Evolutionary conservation across 1,284 basidiomycete genomes (phyloP).

Genomic region (Baeospora myosura): DNA sequence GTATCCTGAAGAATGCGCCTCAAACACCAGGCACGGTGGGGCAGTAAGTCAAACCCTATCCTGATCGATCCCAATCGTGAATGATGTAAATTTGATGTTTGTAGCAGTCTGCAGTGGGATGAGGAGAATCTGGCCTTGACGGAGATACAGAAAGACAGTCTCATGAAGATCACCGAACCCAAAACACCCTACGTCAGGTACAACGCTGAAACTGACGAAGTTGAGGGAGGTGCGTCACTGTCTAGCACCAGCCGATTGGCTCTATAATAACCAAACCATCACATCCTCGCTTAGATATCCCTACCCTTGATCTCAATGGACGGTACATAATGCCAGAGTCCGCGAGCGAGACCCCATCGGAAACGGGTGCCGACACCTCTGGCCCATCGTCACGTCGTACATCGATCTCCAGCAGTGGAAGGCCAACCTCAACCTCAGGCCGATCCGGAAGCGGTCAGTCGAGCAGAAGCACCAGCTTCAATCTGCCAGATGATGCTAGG

Average conservation of each 20-base stretch:
- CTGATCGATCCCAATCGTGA: constrained; percentile 1
- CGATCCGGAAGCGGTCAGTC: constrained; percentile 56
- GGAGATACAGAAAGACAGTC: constrained; percentile 85
- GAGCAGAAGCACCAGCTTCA: constrained; percentile 80
- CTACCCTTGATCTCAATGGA: constrained; percentile 47
- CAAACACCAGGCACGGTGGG: constrained; percentile 30
- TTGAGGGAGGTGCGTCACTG: constrained; percentile 63
- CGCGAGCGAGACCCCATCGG: constrained; percentile 36
- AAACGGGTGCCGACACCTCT: constrained; percentile 43
- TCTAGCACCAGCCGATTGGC: constrained; percentile 1
- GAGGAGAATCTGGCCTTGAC: constrained; percentile 86
- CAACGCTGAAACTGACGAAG: constrained; percentile 76
- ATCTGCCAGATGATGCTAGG: constrained; percentile 61
- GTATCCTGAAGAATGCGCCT: constrained; percentile 76
- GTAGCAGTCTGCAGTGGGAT: constrained; percentile 76
- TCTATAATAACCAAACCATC: not conserved
- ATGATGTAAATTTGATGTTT: constrained; percentile 2
- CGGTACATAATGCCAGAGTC: constrained; percentile 26
- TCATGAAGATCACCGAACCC: constrained; percentile 95
- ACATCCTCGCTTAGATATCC: constrained; percentile 50
- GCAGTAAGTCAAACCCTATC: constrained; percentile 35
- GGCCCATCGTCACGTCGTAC: constrained; percentile 72
- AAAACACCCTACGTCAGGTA: constrained; percentile 95
- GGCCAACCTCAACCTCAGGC: constrained; percentile 39
- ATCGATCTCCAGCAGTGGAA: constrained; percentile 63